These are phyloP conservation scores for Hygrophoropsis aurantiaca DNA, from an alignment of 768 basidiomycete genomes.

Conservation along the genomic window DNA sequence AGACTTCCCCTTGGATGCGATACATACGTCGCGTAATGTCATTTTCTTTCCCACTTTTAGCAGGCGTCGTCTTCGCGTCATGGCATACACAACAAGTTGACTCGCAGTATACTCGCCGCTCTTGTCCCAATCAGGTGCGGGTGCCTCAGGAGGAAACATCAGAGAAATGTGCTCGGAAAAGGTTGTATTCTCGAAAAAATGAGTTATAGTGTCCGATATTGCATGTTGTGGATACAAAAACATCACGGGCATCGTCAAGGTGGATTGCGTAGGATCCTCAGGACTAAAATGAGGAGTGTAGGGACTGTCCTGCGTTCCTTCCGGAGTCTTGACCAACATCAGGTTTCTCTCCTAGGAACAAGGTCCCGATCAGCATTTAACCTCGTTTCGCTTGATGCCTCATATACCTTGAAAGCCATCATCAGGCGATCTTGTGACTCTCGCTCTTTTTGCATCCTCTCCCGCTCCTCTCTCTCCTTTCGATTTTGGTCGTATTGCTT, in stretches of 20 bases:
- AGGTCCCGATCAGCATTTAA: no score
- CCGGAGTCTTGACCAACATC: conserved; percentile 51
- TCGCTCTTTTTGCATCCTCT: conserved; percentile 47
- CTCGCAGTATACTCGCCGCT: conserved; percentile 63
- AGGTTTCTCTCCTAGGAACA: conserved; percentile 69
- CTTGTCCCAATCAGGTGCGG: conserved; percentile 75
- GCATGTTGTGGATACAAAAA: conserved; percentile 91
- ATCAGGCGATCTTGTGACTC: conserved; percentile 55
- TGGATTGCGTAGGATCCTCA: conserved; percentile 56
- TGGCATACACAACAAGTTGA: conserved; percentile 78
- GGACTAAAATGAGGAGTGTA: conserved; percentile 66
- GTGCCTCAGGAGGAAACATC: conserved; percentile 79
- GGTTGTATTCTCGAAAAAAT: conserved; percentile 82
- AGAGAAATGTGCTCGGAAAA: conserved; percentile 73
- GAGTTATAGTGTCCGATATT: conserved; percentile 84
- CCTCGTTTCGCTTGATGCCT: no score
- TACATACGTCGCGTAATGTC: conserved; percentile 76
- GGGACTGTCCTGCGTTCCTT: conserved; percentile 50
- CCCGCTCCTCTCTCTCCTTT: conserved; percentile 49
- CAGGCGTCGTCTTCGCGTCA: conserved; percentile 71
- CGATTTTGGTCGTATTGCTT: conserved; percentile 50
- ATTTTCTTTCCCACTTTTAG: conserved; percentile 92
- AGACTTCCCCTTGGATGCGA: conserved; percentile 57
- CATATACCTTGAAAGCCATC: conserved; percentile 68
- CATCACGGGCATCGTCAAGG: conserved; percentile 83